Evolutionary conservation across 805 yeast species (phyloP), one percentile per base, ranked within the genome.

Genomic region (Diddensiella santjacobensis): DNA sequence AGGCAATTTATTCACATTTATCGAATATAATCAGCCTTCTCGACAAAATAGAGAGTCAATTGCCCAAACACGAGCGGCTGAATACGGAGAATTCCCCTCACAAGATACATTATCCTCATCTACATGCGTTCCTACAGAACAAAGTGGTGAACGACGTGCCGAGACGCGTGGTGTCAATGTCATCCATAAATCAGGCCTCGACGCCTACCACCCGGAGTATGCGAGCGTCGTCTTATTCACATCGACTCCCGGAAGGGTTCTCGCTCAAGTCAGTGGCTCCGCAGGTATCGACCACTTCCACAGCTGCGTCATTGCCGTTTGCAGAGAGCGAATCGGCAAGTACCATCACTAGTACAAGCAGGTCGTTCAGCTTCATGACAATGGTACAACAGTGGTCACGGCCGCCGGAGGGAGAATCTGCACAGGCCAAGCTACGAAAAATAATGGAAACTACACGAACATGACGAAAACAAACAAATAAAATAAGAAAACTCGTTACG

Each of bases 101-200:
- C 58, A 63, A 66, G 49, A 58, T 58, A 15, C 80, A 77, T 54
- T 77, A 73, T 57, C 73, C 73, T 3, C 59, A 63, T 3, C 52
- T 77, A 18, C 71, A 67, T 48, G 59, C 56, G 6, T 58, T 64
- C 30, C 47, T 67, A 43, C 39, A 18, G 11, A 29, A n/a, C 39
- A 20, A 22, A 10, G 22, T 13, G 17, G 37, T 13, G 17, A 10
- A 13, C 11, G 15, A 15, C 13, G 15, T 22, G 19, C 45, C 37
- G 30, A 4, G 47, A 39, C 49, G 43, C 33, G 26, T 8, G 30
- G 44, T 22, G 35, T 47, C 40, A 49, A 47, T 24, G 47, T 20
- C 42, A 55, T 51, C 18, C 40, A 44, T 8, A 37, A n/a, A n/a
- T n/a, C n/a, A n/a, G n/a, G n/a, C n/a, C n/a, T 22, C 6, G 44